Conservation (phyloP, 1,139 yeast species). For the Saccharomycopsis crataegensis region DNA sequence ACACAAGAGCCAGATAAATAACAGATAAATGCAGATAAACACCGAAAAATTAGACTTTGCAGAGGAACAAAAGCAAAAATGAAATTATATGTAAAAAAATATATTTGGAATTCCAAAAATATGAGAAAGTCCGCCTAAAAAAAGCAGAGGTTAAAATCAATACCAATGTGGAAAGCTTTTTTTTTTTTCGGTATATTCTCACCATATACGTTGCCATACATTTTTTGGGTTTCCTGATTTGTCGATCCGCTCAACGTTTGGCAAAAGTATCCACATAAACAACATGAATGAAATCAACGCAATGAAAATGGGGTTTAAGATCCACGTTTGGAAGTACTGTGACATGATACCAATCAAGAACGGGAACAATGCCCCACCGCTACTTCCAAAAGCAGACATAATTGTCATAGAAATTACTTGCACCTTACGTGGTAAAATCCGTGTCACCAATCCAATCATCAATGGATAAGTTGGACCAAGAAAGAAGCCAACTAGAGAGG, state of each 20-base stretch:
- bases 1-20: too few species aligned
- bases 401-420: conserved; percentile 48
- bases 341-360: conserved; percentile 48
- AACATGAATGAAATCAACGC: conserved; percentile 35
- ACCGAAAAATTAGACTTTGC: not conserved
- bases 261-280: conserved; percentile 39
- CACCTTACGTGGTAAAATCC: conserved; percentile 46
- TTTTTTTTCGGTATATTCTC: not conserved
- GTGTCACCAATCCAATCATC: conserved; percentile 40
- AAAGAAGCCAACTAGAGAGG: conserved; percentile 40
- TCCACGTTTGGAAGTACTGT: conserved; percentile 44
- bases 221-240: conserved; percentile 21
- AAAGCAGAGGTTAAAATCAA: not conserved
- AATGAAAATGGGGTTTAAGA: conserved; percentile 47
- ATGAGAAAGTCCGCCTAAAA: not conserved
- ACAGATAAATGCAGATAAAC: too few species aligned
- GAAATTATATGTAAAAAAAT: not conserved
- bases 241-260: conserved; percentile 31
- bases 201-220: conserved; percentile 21
- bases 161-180: not conserved
- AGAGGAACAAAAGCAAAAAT: not conserved
- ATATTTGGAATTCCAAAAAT: not conserved
- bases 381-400: conserved; percentile 52
- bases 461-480: conserved; percentile 53
- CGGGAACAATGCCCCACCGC: conserved; percentile 56